Conservation (phyloP, 441 rosid genomes). For the Erodium chrysanthum region DNA sequence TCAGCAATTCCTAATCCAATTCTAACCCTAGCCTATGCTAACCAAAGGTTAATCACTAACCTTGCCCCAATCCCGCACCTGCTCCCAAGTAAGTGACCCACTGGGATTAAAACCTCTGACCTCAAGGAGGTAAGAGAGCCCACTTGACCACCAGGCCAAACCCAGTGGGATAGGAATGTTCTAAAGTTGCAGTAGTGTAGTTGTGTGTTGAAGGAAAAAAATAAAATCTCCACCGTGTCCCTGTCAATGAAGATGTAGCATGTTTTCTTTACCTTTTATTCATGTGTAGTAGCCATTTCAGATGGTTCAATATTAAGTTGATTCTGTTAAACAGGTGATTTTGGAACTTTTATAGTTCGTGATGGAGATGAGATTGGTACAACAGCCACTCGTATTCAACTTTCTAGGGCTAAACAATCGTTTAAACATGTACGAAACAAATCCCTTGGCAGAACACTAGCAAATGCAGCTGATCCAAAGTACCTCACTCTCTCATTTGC, state of each 20-base stretch:
- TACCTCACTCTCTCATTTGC: constrained; percentile 20
- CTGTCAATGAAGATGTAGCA: not conserved
- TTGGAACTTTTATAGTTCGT: constrained; percentile 75
- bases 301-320: not conserved
- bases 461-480: constrained; percentile 34
- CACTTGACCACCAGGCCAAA: too few relatives aligned
- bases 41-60: too few relatives aligned
- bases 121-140: too few relatives aligned
- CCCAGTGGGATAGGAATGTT: too few relatives aligned
- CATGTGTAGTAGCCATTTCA: not conserved
- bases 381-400: constrained; percentile 23
- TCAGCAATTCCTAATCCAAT: too few relatives aligned
- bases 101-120: too few relatives aligned
- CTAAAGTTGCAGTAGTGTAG: not conserved
- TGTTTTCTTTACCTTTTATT: constrained; percentile 7
- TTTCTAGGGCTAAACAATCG: constrained; percentile 29
- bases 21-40: too few relatives aligned
- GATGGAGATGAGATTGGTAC: constrained; percentile 44
- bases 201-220: not conserved
- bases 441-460: constrained; percentile 30
- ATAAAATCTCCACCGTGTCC: not conserved
- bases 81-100: too few relatives aligned
- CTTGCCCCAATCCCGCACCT: too few relatives aligned
- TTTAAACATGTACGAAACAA: constrained; percentile 25
- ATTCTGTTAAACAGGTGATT: constrained; percentile 46